These are phyloP conservation scores for Erodium maritimum DNA, from an alignment of 345 rosid species.

Conservation along the genomic window DNA sequence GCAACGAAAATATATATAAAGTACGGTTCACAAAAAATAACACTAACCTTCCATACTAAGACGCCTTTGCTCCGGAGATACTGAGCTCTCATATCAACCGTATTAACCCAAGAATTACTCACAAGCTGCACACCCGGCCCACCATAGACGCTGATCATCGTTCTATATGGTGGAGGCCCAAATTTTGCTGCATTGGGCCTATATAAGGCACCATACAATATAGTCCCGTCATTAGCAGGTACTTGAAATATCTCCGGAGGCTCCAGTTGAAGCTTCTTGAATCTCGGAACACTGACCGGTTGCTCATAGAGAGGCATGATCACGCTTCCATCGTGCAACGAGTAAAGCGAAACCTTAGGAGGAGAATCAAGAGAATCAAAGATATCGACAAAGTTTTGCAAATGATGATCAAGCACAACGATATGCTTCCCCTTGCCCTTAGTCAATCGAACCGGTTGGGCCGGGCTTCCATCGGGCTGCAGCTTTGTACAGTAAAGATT, in stretches of 20 bases:
- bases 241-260: slow-evolving; percentile 69
- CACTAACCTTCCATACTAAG: slow-evolving; percentile 80
- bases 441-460: slow-evolving; percentile 55
- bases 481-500: slow-evolving; percentile 58
- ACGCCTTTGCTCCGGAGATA: slow-evolving; percentile 79
- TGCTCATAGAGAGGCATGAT: slow-evolving; percentile 63
- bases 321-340: slow-evolving; percentile 46
- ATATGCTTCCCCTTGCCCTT: slow-evolving; percentile 75
- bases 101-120: slow-evolving; percentile 61
- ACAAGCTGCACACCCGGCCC: slow-evolving; percentile 80
- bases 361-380: slow-evolving; percentile 72
- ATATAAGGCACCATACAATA: slow-evolving; percentile 67
- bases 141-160: slow-evolving; percentile 74
- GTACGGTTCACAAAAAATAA: not conserved
- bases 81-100: slow-evolving; percentile 95
- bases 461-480: slow-evolving; percentile 22
- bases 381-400: slow-evolving; percentile 76
- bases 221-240: slow-evolving; percentile 60
- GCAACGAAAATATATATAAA: not conserved
- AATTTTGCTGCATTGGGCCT: slow-evolving; percentile 56
- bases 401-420: slow-evolving; percentile 70
- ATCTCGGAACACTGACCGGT: slow-evolving; percentile 35
- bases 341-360: slow-evolving; percentile 56
- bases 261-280: slow-evolving; percentile 48
- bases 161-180: slow-evolving; percentile 94